Base-by-base conservation (phyloP, 257 asterid species). In the Plectranthus barbatus region DNA sequence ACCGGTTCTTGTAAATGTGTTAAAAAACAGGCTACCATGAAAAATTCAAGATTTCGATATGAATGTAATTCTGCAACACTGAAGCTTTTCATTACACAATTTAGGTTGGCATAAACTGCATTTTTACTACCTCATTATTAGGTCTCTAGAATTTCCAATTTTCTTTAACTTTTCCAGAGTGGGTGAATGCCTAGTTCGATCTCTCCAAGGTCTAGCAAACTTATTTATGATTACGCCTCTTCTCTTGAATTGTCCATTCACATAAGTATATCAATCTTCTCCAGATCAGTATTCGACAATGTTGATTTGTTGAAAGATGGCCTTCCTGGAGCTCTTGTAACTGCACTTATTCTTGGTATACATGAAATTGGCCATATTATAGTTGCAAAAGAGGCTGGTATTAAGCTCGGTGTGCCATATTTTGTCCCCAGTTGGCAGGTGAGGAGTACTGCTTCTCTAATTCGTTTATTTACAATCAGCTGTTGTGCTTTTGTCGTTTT, bases 361-460 rank as follows among this genome's bases (percentile, higher is more conserved):
- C 99, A 92, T 74, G 99, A 92, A 81, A 71, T 86, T 51, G 37
- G 95, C 77, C 99, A 92, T 72, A 60, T 73, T 69, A 62, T 89
- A 50, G 91, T 81, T 55, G 95, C 99, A 45, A 86, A 72, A 73
- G 85, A 77, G 56, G 67, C 77, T 61, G 97, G 96, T 68, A 63
- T 92, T 66, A 85, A 86, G 83, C 79, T 92, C 36, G 96, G 97
- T 1, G 78, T 92, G 53, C 97, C 99, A 24, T 92, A 72, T 65
- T 86, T 92, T 81, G 96, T 92, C 78, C 99, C 99, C 59, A 92
- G 99, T 71, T 92, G 91, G 93, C 99, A 92, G 99, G 99, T 89
- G 58, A 69, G 72, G 52, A 68, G 23, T 68, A 45, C 47, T 47
- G 74, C 65, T 66, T 37, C 55, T 40, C 55, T 70, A 34, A 62